phyloP scores from a whole-genome alignment of 495 filamentous ascomycete species.

The Oidiodendron maius region DNA sequence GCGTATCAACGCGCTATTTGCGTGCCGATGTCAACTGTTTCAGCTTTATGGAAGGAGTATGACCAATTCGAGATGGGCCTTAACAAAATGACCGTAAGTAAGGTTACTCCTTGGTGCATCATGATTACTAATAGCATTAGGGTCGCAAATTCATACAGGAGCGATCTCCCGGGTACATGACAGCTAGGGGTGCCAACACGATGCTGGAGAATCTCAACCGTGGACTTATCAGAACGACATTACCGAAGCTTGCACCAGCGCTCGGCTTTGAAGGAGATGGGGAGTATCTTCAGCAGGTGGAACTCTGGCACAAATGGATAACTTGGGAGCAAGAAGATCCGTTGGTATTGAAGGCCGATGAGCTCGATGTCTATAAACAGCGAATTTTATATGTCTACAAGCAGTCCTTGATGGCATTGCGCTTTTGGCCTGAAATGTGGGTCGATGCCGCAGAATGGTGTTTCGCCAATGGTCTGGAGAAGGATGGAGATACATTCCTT shows the following conservation, averaged over 20 bases:
- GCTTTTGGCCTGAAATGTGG: constrained; percentile 94
- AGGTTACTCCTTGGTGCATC: constrained; percentile 27
- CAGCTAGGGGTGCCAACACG: constrained; percentile 77
- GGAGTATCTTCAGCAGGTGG: constrained; percentile 80
- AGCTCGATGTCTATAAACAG: constrained; percentile 60
- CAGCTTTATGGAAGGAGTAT: constrained; percentile 92
- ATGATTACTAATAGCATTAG: constrained; percentile 34
- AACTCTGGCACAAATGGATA: constrained; percentile 90
- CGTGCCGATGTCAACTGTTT: constrained; percentile 74
- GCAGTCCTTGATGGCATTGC: constrained; percentile 86
- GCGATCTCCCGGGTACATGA: constrained; percentile 86
- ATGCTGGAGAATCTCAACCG: constrained; percentile 79
- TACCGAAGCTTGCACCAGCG: constrained; percentile 76
- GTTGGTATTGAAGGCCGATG: constrained; percentile 75
- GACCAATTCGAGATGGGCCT: constrained; percentile 88
- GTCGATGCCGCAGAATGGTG: constrained; percentile 93
- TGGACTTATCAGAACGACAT: constrained; percentile 66
- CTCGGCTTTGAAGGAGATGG: constrained; percentile 81
- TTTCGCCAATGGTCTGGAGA: constrained; percentile 61
- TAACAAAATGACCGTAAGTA: constrained; percentile 59
- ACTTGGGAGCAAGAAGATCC: constrained; percentile 91
- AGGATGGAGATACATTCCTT: constrained; percentile 66
- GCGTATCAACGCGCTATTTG: constrained; percentile 84
- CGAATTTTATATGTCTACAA: constrained; percentile 87
- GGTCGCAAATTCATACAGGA: constrained; percentile 92